Conservation (phyloP, 768 basidiomycete genomes). For the Suillus sp. region DNA sequence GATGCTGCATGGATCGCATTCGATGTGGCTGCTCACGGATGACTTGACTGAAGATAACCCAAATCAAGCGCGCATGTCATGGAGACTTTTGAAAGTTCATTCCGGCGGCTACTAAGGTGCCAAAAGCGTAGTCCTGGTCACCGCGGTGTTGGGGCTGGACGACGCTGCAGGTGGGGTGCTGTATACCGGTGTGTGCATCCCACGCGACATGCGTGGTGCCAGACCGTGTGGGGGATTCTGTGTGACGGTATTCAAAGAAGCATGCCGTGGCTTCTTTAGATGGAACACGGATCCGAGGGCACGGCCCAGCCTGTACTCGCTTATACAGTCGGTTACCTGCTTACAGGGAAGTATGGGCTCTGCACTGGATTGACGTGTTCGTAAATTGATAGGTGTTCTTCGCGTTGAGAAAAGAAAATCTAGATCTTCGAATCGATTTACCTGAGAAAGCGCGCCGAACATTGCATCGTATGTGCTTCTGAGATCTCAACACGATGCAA, state of each 20-base stretch:
- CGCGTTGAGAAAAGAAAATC: neutral
- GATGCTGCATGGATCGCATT: neutral
- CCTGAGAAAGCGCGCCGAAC: neutral
- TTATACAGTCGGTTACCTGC: neutral
- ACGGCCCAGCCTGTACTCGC: neutral
- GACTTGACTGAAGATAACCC: neutral
- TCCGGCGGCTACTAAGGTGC: neutral
- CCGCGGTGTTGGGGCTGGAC: neutral
- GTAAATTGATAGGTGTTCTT: neutral
- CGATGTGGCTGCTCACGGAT: neutral
- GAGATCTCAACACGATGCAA: slow-evolving; percentile 2
- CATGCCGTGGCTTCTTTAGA: neutral
- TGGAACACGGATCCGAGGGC: slow-evolving; percentile 6
- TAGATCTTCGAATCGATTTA: slow-evolving; percentile 3
- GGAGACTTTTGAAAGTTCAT: neutral
- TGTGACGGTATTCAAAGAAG: neutral
- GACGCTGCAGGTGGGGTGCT: neutral
- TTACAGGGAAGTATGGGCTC: neutral
- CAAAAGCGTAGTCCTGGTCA: neutral
- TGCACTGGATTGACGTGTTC: neutral
- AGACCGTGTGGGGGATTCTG: neutral
- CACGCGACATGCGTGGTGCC: no score
- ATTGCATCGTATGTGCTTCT: neutral
- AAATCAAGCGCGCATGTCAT: neutral
- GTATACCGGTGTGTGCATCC: neutral